These are phyloP conservation scores for Nakaseomyces nivariensis DNA, from an alignment of 1,139 yeast genomes.

Conservation along the genomic window DNA sequence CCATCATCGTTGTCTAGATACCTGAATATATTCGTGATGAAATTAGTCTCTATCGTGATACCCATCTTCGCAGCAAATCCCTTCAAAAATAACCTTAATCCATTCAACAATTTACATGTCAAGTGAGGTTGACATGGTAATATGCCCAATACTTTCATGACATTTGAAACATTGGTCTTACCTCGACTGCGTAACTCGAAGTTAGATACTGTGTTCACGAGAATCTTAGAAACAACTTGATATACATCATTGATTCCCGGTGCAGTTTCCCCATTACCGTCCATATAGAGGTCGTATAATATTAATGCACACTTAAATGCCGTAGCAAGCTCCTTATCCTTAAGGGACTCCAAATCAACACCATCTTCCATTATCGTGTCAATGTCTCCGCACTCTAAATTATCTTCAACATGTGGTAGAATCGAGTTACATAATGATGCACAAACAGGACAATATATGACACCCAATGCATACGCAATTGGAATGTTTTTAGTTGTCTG, in stretches of 20 bases:
- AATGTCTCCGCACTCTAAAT: not conserved
- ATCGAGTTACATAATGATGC: constrained; percentile 78
- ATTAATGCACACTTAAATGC: constrained; percentile 14
- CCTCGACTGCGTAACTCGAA: constrained; percentile 3
- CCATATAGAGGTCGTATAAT: constrained; percentile 11
- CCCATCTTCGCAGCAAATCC: not conserved
- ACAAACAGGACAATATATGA: constrained; percentile 85
- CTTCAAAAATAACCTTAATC: not conserved
- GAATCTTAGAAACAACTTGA: constrained; percentile 11
- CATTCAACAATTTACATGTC: not conserved
- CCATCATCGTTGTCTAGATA: not conserved
- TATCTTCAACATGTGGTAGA: constrained; percentile 40
- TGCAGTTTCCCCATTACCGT: not conserved
- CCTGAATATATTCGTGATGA: not conserved
- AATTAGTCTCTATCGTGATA: not conserved
- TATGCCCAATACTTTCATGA: not conserved
- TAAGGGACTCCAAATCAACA: not conserved
- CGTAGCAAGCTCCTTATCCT: not conserved
- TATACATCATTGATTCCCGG: constrained; percentile 3
- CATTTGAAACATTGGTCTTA: constrained; percentile 14
- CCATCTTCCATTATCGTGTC: not conserved
- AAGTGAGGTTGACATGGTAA: not conserved
- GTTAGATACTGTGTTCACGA: constrained; percentile 18
- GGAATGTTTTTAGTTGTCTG: constrained; percentile 80
- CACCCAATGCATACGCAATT: constrained; percentile 58